Evolutionary conservation across 2,329 filamentous ascomycete genomes (phyloP).

Genomic region (Epichloe gansuensis): DNA sequence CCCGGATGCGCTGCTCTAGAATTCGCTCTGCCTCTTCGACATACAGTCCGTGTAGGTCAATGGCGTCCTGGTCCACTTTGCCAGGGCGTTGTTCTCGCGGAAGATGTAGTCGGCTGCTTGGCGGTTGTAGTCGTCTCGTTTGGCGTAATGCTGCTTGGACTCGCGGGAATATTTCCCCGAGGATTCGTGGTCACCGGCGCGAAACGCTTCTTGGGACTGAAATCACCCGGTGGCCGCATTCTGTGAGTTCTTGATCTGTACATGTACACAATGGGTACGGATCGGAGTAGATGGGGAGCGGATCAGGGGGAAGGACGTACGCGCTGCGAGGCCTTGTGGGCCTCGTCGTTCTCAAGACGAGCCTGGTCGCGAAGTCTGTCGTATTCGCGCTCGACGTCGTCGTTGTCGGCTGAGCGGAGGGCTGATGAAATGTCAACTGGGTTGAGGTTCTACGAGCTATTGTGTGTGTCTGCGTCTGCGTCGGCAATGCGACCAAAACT

Average conservation of each 20-base stretch:
- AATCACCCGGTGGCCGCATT: not conserved
- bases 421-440: constrained; percentile 31
- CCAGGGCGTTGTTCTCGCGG: constrained; percentile 80
- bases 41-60: constrained; percentile 90
- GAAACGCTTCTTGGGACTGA: constrained; percentile 68
- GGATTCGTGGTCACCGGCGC: constrained; percentile 65
- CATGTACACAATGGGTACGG: not conserved
- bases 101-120: constrained; percentile 93
- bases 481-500: not conserved
- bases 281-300: not conserved
- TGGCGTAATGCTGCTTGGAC: constrained; percentile 70
- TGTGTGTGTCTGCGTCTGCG: not conserved
- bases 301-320: constrained; percentile 28
- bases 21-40: constrained; percentile 93
- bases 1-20: constrained; percentile 71
- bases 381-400: constrained; percentile 72
- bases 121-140: constrained; percentile 80
- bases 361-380: constrained; percentile 80
- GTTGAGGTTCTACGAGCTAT: not conserved
- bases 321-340: constrained; percentile 62
- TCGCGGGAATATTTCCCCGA: constrained; percentile 78
- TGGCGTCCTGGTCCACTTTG: constrained; percentile 65
- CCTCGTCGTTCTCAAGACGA: constrained; percentile 67
- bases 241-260: not conserved
- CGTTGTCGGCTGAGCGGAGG: constrained; percentile 60